Percentiles rank a stretch among this genome's conserved stretches.
phyloP scores from a whole-genome alignment of 2,329 filamentous ascomycete species.

The Penicillium sp. region DNA sequence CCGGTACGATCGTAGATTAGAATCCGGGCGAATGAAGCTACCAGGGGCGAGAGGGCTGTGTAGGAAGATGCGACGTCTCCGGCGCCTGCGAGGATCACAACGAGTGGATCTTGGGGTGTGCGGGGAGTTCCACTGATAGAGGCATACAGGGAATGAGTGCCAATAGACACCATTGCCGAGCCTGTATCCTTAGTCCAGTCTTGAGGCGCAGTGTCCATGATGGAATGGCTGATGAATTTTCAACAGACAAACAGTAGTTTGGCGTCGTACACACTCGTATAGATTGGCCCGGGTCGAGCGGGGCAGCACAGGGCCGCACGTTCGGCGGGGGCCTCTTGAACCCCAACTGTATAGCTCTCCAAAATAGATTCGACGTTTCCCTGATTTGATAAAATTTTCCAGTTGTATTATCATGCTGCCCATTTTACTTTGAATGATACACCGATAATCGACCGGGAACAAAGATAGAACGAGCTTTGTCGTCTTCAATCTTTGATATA shows the following conservation, averaged over 20 bases:
- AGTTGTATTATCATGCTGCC: neutral
- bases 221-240: neutral
- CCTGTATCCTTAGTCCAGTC: constrained; percentile 8
- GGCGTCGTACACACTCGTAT: neutral
- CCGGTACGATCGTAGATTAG: constrained; percentile 46
- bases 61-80: constrained; percentile 43
- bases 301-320: constrained; percentile 1
- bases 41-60: constrained; percentile 36
- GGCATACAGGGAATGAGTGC: constrained; percentile 38
- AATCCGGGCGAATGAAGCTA: constrained; percentile 34
- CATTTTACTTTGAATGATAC: neutral
- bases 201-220: constrained; percentile 9
- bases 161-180: constrained; percentile 34
- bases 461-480: neutral
- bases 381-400: neutral
- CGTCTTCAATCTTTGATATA: neutral
- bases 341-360: neutral
- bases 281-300: neutral
- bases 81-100: constrained; percentile 41
- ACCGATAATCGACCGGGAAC: neutral
- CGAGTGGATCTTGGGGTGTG: constrained; percentile 31
- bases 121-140: constrained; percentile 35
- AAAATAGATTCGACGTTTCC: neutral
- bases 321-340: neutral
- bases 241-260: neutral